Evolutionary conservation across 805 yeast species (phyloP).

Genomic region (Kurtzmaniella fragi): DNA sequence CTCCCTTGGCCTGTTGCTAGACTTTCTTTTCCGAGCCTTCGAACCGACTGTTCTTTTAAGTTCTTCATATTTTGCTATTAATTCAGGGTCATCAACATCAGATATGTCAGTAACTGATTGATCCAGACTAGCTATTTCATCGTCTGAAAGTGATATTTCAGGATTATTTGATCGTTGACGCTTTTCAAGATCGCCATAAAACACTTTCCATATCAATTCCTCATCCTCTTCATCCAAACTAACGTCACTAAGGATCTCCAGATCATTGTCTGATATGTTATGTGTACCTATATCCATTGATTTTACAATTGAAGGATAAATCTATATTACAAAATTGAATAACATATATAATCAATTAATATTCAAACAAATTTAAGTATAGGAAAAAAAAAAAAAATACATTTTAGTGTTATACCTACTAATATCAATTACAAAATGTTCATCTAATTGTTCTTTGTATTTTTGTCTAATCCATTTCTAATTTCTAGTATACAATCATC

Average conservation of each 20-base stretch:
- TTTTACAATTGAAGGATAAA: neutral
- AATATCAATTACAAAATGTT: too few species aligned
- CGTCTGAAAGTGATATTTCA: constrained; percentile 1
- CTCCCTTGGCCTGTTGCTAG: neutral
- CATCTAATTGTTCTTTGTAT: too few species aligned
- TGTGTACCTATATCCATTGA: neutral
- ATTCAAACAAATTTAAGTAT: too few species aligned
- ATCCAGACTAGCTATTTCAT: constrained; percentile 8
- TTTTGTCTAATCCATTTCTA: too few species aligned
- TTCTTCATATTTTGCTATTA: constrained; percentile 24
- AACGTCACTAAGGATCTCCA: constrained; percentile 24
- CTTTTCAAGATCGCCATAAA: constrained; percentile 23
- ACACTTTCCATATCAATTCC: constrained; percentile 39
- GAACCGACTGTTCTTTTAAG: constrained; percentile 20
- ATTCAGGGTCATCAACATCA: constrained; percentile 30
- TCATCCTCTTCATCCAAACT: constrained; percentile 43
- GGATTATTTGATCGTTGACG: constrained; percentile 1
- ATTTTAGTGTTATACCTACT: too few species aligned
- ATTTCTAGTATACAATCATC: too few species aligned
- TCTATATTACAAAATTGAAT: too few species aligned
- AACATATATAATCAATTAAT: too few species aligned
- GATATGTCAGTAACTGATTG: constrained; percentile 24
- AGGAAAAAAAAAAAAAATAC: too few species aligned
- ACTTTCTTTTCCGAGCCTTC: neutral
- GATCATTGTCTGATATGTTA: constrained; percentile 3